Evolutionary conservation across 371 early-diverging fungal genomes (phyloP), one percentile per base, ranked within the genome.

Genomic region (Mortierella sp.): DNA sequence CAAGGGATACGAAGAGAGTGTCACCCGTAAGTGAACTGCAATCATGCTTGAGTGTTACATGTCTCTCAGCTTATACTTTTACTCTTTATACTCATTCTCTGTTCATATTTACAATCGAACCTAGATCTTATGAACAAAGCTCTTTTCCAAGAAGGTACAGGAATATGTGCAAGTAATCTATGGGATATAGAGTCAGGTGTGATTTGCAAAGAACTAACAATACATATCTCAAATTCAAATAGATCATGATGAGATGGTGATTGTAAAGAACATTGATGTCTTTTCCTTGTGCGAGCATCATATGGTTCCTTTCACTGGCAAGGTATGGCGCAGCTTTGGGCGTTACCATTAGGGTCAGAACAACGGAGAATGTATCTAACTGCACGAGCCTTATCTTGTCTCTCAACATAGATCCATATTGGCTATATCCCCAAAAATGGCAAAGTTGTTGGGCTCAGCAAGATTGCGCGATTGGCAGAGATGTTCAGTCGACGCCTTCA

Each of bases 231-330:
- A n/a, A 18, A 51, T 51, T 6, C 51, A n/a, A n/a, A n/a, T 51
- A 91, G 97, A 98, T 77, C 97, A 98, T 84, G 97, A 98, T 69
- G 99, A 98, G 77, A 98, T 98, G 98, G 99, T 97, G 24, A 94
- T 98, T 87, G 97, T 98, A 26, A 96, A 94, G 84, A 92, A 98
- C 83, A 97, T 98, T 68, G 95, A 96, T 72, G 90, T 98, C 2
- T 97, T 96, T 80, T 96, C 97, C n/a, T 85, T 98, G 64, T 99
- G 99, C 85, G 99, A 99, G 85, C 99, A 99, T 84, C 99, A 99
- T 78, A 90, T 98, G 92, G 99, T 99, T 0, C 99, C 99, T 4
- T 98, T 99, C 75, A 92, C 93, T 68, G 98, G 98, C 70, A 98
- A 96, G 89, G 96, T 94, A 62, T 26, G 20, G 20, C 22, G 24